These are phyloP conservation scores for Reutealis trisperma DNA, from an alignment of 345 rosid genomes.

Conservation along the genomic window DNA sequence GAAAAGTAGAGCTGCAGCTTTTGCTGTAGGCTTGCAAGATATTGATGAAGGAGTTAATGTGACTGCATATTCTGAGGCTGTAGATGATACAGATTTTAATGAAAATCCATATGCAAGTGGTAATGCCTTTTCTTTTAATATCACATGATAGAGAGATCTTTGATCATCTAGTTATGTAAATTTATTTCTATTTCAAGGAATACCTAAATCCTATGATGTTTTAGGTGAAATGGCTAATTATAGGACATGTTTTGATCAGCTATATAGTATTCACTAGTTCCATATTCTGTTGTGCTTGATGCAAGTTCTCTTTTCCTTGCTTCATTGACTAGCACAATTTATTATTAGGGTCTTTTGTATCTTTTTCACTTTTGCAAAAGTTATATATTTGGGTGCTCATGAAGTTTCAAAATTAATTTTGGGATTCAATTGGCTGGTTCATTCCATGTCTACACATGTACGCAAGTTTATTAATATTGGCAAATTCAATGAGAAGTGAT, in stretches of 20 bases:
- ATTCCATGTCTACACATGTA: background rate
- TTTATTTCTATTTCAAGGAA: background rate
- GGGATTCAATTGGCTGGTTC: background rate
- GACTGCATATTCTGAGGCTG: slow-evolving; percentile 56
- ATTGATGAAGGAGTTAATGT: slow-evolving; percentile 83
- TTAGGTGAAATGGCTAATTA: background rate
- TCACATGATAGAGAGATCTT: background rate
- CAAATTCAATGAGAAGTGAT: background rate
- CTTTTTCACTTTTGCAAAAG: background rate
- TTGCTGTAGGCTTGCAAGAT: slow-evolving; percentile 87
- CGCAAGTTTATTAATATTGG: background rate
- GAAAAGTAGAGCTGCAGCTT: slow-evolving; percentile 95
- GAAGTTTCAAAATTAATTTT: background rate
- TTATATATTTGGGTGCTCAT: background rate
- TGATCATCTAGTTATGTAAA: background rate
- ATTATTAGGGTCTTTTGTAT: background rate
- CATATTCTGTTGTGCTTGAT: background rate
- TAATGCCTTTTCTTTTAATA: slow-evolving; percentile 23
- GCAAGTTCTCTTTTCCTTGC: background rate
- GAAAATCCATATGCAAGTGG: slow-evolving; percentile 89
- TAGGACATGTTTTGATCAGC: background rate
- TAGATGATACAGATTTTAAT: slow-evolving; percentile 68
- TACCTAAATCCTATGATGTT: background rate
- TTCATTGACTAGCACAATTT: background rate
- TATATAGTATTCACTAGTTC: background rate